Conservation (phyloP, 1,284 basidiomycete genomes). For the Austroboletus niveus region DNA sequence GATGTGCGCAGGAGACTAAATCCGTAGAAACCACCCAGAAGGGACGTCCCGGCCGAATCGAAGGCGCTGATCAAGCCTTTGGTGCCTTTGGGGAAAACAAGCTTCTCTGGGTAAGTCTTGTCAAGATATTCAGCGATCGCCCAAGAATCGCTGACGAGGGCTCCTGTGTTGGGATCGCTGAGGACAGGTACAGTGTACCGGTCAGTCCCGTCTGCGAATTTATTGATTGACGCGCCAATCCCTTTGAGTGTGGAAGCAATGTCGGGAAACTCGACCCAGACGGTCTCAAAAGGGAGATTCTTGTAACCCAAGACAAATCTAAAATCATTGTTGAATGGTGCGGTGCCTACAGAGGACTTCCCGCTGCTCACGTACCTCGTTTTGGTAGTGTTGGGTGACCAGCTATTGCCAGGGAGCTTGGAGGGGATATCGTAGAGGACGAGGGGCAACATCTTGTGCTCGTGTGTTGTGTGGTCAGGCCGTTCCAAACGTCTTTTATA, state of each 20-base stretch:
- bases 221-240: slow-evolving; percentile 28
- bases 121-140: slow-evolving; percentile 46
- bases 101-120: slow-evolving; percentile 39
- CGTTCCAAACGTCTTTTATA: not conserved
- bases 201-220: slow-evolving; percentile 8
- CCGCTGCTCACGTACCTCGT: slow-evolving; percentile 14
- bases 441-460: slow-evolving; percentile 26
- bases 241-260: slow-evolving; percentile 25
- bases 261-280: slow-evolving; percentile 33
- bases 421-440: slow-evolving; percentile 4
- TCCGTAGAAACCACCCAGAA: not conserved
- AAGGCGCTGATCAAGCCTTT: slow-evolving; percentile 34
- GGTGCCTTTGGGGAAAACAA: slow-evolving; percentile 36
- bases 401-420: slow-evolving; percentile 17
- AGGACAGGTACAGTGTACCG: slow-evolving; percentile 36
- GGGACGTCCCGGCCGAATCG: slow-evolving; percentile 10
- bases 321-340: not conserved
- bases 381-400: slow-evolving; percentile 24
- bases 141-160: slow-evolving; percentile 36
- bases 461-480: slow-evolving; percentile 11
- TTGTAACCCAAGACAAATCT: slow-evolving; percentile 32
- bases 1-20: slow-evolving; percentile 15
- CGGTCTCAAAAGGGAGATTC: slow-evolving; percentile 28
- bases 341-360: not conserved
- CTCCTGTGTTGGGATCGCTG: slow-evolving; percentile 32